Evolutionary conservation across 345 rosid species (phyloP).

Genomic region (Xanthoceras sorbifolium): DNA sequence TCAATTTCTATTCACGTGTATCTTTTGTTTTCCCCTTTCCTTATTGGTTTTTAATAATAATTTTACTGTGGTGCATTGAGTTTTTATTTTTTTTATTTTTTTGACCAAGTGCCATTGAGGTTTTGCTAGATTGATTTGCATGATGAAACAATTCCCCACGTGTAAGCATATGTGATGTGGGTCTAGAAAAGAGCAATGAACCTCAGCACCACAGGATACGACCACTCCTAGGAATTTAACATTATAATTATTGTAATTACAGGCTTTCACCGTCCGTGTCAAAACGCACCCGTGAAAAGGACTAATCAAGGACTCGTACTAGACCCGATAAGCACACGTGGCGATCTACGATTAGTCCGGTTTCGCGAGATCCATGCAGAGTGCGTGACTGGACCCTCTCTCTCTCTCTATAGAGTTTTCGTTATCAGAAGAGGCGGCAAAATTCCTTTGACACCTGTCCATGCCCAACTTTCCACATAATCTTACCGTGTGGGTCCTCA

Average conservation of each 20-base stretch:
- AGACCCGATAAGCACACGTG: conserved; percentile 43
- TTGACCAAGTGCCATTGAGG: too few species aligned
- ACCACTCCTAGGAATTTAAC: background rate
- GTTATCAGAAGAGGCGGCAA: conserved; percentile 31
- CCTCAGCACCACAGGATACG: background rate
- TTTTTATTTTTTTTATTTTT: too few species aligned
- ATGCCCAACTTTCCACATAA: background rate
- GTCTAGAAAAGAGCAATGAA: background rate
- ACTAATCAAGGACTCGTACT: conserved; percentile 31
- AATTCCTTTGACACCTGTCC: conserved; percentile 24
- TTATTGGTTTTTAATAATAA: too few species aligned
- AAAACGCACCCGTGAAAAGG: conserved; percentile 37
- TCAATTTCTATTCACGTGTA: too few species aligned
- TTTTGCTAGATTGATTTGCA: too few species aligned
- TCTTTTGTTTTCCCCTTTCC: too few species aligned
- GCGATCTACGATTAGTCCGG: background rate
- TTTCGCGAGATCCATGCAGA: conserved; percentile 38
- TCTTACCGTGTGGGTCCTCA: conserved; percentile 16
- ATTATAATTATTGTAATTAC: background rate
- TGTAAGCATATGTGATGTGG: background rate
- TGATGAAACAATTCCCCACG: too few species aligned
- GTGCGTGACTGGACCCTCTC: conserved; percentile 14
- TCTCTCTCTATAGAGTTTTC: background rate
- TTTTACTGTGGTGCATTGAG: too few species aligned
- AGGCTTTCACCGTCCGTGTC: conserved; percentile 9